A percentile compares a stretch with the other conserved stretches of the same genome.
Conservation (phyloP, 768 basidiomycete genomes). For the Mycena galericulata region DNA sequence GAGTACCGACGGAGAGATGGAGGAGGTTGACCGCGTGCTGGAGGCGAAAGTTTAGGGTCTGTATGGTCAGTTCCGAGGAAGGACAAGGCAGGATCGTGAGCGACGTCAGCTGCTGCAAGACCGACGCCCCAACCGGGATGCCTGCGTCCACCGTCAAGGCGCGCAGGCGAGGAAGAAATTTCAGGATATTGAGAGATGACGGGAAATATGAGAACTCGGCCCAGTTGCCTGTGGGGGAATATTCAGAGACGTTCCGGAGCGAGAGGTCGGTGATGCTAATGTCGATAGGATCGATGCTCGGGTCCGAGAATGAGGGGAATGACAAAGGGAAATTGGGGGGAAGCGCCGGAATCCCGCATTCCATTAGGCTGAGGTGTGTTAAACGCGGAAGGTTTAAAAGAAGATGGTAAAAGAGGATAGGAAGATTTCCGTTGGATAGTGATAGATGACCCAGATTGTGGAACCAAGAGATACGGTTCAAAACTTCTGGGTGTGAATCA, state of each 20-base stretch:
- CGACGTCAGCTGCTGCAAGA: not conserved
- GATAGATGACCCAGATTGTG: not conserved
- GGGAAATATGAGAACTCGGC: no score
- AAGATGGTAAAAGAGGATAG: not conserved
- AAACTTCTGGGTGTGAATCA: not conserved
- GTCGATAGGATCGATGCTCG: no score
- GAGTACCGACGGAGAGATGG: not conserved
- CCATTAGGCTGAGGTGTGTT: not conserved
- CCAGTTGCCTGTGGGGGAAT: not conserved
- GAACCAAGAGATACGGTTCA: not conserved
- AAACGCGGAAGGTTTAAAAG: not conserved
- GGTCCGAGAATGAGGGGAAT: not conserved
- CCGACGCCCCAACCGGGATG: not conserved
- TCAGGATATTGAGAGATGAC: not conserved
- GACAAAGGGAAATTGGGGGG: not conserved
- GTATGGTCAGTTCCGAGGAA: not conserved
- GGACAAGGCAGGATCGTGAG: not conserved
- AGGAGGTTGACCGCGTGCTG: not conserved
- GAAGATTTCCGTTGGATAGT: not conserved
- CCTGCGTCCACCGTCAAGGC: not conserved
- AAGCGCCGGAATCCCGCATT: not conserved
- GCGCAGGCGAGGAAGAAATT: not conserved
- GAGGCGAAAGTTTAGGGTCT: not conserved
- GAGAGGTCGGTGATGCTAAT: slow-evolving; percentile 1
- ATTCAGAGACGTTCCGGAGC: not conserved